phyloP scores from a whole-genome alignment of 768 basidiomycete species.

The Cytidiella melzeri region DNA sequence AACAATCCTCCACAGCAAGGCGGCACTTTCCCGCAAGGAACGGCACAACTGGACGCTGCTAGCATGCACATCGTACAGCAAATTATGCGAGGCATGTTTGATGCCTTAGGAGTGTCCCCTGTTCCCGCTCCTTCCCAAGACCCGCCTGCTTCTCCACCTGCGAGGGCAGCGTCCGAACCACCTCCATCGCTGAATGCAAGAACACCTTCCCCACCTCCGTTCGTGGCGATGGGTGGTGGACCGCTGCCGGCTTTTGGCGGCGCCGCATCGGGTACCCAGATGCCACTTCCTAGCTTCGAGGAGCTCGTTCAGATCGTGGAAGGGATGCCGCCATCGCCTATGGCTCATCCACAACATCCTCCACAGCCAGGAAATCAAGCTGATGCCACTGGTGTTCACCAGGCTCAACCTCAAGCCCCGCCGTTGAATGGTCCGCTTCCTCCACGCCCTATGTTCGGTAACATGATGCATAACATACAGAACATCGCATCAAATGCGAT shows the following conservation, averaged over 20 bases:
- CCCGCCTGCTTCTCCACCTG: not conserved
- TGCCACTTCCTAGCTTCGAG: conserved; percentile 10
- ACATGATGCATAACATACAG: not conserved
- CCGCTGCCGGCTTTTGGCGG: not conserved
- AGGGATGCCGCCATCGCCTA: not conserved
- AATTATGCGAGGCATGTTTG: not conserved
- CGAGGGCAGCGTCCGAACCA: not conserved
- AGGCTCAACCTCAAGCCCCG: not conserved
- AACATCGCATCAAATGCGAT: not conserved
- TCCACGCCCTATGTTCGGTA: not conserved
- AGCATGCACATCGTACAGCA: not conserved
- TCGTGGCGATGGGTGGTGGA: too few relatives aligned
- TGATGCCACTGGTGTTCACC: not conserved
- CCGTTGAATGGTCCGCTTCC: too few relatives aligned
- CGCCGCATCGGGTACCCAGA: not conserved
- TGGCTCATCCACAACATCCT: not conserved
- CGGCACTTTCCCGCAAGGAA: not conserved
- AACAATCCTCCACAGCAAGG: not conserved
- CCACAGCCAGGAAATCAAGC: not conserved
- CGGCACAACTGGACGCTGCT: not conserved
- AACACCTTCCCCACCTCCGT: not conserved
- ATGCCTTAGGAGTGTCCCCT: not conserved
- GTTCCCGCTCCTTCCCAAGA: not conserved
- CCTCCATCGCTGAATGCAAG: not conserved
- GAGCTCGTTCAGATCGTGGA: conserved; percentile 6